These are phyloP conservation scores for Linum tenue DNA, from an alignment of 345 rosid genomes.

Conservation along the genomic window DNA sequence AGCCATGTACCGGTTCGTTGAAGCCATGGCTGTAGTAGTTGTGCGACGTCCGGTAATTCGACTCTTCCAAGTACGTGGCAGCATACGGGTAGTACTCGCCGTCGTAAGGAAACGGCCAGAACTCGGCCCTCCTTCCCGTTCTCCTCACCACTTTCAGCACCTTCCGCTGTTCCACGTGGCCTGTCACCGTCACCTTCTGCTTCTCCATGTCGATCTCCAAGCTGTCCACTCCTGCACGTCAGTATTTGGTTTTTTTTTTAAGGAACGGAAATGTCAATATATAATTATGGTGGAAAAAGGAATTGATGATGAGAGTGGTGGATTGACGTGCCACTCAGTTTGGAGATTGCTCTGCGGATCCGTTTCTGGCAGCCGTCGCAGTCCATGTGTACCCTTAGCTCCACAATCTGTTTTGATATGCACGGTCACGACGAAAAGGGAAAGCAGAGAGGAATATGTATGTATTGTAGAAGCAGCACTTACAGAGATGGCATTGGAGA, in stretches of 20 bases:
- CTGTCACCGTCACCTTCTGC: slow-evolving; percentile 78
- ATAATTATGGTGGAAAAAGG: too few species aligned
- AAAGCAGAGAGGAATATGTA: too few species aligned
- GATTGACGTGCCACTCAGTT: neutral
- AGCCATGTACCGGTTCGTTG: slow-evolving; percentile 47
- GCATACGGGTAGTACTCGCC: slow-evolving; percentile 62
- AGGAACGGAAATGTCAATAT: neutral
- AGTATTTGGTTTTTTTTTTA: too few species aligned
- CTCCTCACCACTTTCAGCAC: slow-evolving; percentile 62
- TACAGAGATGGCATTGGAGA: too few species aligned
- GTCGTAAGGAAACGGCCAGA: slow-evolving; percentile 79
- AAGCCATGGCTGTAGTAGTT: slow-evolving; percentile 45
- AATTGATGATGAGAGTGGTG: too few species aligned
- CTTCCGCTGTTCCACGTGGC: slow-evolving; percentile 52
- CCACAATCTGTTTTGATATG: neutral
- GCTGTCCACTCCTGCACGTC: slow-evolving; percentile 54
- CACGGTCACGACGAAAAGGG: too few species aligned
- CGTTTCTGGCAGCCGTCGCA: neutral
- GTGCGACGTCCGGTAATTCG: slow-evolving; percentile 40
- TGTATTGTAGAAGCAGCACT: too few species aligned
- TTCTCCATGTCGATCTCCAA: slow-evolving; percentile 60
- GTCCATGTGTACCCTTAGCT: neutral
- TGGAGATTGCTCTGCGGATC: neutral
- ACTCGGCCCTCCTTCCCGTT: slow-evolving; percentile 67
- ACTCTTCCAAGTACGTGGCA: slow-evolving; percentile 38